These are phyloP conservation scores for Lasiodiplodia gonubiensis DNA, from an alignment of 2,329 filamentous ascomycete genomes.

Conservation along the genomic window DNA sequence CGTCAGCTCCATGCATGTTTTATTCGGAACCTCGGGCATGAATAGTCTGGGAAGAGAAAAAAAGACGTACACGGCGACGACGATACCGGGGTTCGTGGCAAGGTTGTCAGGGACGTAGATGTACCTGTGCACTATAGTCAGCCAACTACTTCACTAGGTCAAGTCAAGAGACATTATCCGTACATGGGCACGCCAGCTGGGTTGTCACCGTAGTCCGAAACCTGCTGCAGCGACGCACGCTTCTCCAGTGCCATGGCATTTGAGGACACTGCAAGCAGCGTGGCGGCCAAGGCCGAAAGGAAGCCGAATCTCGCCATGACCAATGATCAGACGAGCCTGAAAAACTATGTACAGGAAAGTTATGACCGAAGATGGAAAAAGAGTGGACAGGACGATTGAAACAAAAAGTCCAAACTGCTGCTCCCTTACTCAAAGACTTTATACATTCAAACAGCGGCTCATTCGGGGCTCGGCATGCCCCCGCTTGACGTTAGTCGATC, in stretches of 20 bases:
- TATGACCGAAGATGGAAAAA: not conserved
- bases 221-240: conserved; percentile 40
- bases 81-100: conserved; percentile 55
- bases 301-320: conserved; percentile 10
- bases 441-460: not conserved
- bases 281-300: conserved; percentile 3
- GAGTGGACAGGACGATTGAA: not conserved
- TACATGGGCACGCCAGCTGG: conserved; percentile 59
- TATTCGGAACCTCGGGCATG: not conserved
- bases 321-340: not conserved
- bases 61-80: conserved; percentile 52
- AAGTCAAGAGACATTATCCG: conserved; percentile 17
- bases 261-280: not conserved
- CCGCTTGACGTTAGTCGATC: not conserved
- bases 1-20: not conserved
- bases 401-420: not conserved
- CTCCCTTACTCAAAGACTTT: not conserved
- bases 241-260: conserved; percentile 10
- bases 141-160: not conserved
- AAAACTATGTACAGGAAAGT: not conserved
- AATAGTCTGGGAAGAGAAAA: not conserved
- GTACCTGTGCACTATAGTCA: not conserved
- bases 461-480: too few relatives aligned
- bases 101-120: conserved; percentile 57
- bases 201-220: conserved; percentile 53